Percentiles rank a stretch among this genome's conserved stretches.
phyloP scores from a whole-genome alignment of 1,284 basidiomycete species.

The Malassezia yamatoensis region DNA sequence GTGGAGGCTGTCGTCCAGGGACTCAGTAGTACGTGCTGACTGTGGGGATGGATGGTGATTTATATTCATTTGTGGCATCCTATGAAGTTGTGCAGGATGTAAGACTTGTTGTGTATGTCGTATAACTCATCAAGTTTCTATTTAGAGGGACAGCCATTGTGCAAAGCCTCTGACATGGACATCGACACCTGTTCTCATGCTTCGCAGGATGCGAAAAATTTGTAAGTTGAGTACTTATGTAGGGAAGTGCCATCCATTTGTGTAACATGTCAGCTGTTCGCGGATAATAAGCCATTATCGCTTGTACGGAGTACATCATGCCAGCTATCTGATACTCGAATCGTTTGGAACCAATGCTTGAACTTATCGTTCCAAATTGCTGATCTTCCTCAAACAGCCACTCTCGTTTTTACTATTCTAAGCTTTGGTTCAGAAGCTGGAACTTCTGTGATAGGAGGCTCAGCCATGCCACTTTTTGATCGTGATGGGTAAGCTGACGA shows the following conservation, averaged over 20 bases:
- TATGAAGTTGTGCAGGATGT: constrained; percentile 31
- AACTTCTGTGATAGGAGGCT: constrained; percentile 67
- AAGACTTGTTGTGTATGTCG: constrained; percentile 22
- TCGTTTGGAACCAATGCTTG: constrained; percentile 80
- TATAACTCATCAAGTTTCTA: constrained; percentile 13
- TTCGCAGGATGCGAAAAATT: no score
- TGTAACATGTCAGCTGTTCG: constrained; percentile 77
- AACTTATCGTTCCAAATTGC: constrained; percentile 80
- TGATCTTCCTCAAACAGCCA: constrained; percentile 74
- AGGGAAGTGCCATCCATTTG: constrained; percentile 70
- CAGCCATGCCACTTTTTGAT: constrained; percentile 78
- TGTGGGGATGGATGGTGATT: constrained; percentile 31
- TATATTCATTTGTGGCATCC: constrained; percentile 38
- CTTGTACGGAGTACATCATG: constrained; percentile 81
- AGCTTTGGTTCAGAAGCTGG: constrained; percentile 61
- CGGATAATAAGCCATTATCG: constrained; percentile 83
- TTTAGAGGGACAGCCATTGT: constrained; percentile 30
- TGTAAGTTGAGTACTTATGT: no score
- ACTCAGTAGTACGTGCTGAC: not conserved
- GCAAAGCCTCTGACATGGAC: not conserved
- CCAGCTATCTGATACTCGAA: constrained; percentile 60
- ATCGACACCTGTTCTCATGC: no score
- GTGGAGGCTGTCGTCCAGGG: not conserved
- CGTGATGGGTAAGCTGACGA: constrained; percentile 63
- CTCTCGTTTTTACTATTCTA: constrained; percentile 87